These are phyloP conservation scores for Exophiala xenobiotica DNA, from an alignment of 2,329 filamentous ascomycete genomes.

Conservation along the genomic window DNA sequence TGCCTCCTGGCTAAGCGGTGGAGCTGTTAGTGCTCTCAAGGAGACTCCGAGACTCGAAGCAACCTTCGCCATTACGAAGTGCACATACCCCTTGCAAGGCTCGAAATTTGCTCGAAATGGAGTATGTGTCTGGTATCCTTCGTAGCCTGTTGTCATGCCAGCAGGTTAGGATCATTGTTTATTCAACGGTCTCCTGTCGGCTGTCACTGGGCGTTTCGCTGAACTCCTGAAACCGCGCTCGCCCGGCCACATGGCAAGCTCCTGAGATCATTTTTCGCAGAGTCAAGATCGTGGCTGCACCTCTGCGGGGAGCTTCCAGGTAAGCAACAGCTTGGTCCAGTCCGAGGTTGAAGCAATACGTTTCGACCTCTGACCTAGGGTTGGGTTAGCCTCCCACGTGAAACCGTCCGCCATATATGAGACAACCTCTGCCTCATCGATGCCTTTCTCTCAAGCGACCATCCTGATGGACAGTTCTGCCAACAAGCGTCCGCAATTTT, in stretches of 20 bases:
- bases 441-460: constrained; percentile 2
- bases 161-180: no score
- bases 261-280: neutral
- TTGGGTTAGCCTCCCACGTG: constrained; percentile 10
- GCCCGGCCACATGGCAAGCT: neutral
- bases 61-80: no score
- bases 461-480: constrained; percentile 4
- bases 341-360: no score
- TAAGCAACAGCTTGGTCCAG: constrained; percentile 1
- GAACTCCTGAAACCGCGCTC: neutral
- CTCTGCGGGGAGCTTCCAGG: constrained; percentile 2
- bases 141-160: no score
- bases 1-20: no score
- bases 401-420: constrained; percentile 13
- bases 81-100: no score
- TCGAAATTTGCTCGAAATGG: no score
- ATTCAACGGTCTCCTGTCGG: no score
- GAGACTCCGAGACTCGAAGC: no score
- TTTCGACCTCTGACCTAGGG: constrained; percentile 8
- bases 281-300: constrained; percentile 8
- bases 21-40: no score
- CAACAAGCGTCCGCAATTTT: constrained; percentile 4
- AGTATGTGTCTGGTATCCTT: no score
- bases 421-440: constrained; percentile 18
- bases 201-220: neutral